Evolutionary conservation across 805 yeast genomes (phyloP).

Genomic region (Tetrapisispora iriomotensis): DNA sequence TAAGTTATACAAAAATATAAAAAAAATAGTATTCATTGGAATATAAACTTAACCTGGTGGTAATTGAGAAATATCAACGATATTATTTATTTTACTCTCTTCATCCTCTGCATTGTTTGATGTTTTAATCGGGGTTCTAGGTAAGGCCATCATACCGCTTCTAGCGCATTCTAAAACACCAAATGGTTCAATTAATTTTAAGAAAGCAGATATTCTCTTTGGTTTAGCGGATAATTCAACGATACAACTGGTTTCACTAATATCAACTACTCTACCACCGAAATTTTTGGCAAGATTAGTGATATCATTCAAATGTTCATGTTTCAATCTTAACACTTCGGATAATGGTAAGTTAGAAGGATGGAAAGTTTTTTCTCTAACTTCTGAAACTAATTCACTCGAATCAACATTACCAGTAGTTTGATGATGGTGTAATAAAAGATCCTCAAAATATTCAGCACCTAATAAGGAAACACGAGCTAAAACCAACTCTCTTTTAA

Average conservation of each 20-base stretch:
- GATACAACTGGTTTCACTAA: constrained; percentile 85
- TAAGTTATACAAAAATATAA: background rate
- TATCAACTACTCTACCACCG: constrained; percentile 88
- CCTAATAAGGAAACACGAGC: constrained; percentile 91
- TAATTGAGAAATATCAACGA: constrained; percentile 78
- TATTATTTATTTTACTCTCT: constrained; percentile 40
- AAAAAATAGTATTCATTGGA: background rate
- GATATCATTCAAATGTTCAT: constrained; percentile 77
- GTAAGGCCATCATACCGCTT: constrained; percentile 97
- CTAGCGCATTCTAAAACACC: constrained; percentile 95
- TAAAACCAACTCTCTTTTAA: constrained; percentile 80
- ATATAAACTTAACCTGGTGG: constrained; percentile 73
- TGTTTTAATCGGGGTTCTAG: constrained; percentile 79
- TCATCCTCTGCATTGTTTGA: constrained; percentile 48
- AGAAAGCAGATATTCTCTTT: constrained; percentile 73
- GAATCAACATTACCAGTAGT: constrained; percentile 21
- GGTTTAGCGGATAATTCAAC: constrained; percentile 95
- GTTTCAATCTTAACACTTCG: constrained; percentile 90
- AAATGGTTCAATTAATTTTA: constrained; percentile 86
- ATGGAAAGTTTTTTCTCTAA: constrained; percentile 47
- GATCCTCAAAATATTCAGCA: constrained; percentile 95
- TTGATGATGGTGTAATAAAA: constrained; percentile 66
- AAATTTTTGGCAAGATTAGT: constrained; percentile 72
- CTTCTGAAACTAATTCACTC: constrained; percentile 20
- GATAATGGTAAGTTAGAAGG: constrained; percentile 85